phyloP scores from a whole-genome alignment of 2,329 filamentous ascomycete species.

The Xylariomycetidae sp. region DNA sequence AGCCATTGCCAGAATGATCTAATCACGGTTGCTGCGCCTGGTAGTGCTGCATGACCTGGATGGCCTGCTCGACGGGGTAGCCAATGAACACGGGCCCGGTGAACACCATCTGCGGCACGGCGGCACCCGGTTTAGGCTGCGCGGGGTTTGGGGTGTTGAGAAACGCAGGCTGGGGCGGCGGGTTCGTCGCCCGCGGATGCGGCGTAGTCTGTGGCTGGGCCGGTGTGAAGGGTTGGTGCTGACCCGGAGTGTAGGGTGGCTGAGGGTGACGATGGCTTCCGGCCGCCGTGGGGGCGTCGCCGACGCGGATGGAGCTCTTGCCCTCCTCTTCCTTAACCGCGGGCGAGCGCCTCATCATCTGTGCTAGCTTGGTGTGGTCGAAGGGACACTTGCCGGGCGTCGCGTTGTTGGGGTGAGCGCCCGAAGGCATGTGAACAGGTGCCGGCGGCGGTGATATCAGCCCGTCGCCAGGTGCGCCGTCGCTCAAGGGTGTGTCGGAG shows the following conservation, averaged over 20 bases:
- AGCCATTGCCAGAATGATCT: background rate
- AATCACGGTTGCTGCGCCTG: conserved; percentile 26
- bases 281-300: conserved; percentile 11
- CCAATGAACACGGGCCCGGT: conserved; percentile 93
- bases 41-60: conserved; percentile 63
- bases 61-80: conserved; percentile 78
- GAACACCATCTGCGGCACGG: conserved; percentile 74
- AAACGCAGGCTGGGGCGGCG: conserved; percentile 43
- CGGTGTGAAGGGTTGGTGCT: too few relatives aligned
- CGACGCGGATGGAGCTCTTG: conserved; percentile 15
- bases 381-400: conserved; percentile 52
- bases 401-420: conserved; percentile 18
- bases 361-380: conserved; percentile 40
- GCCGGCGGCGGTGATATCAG: conserved; percentile 53
- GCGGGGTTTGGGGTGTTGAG: conserved; percentile 36
- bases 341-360: conserved; percentile 25
- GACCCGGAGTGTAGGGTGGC: conserved; percentile 16
- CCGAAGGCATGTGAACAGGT: conserved; percentile 43
- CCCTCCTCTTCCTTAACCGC: conserved; percentile 21
- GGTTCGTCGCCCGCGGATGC: conserved; percentile 17
- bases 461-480: conserved; percentile 31
- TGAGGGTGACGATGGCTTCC: too few relatives aligned
- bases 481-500: conserved; percentile 28
- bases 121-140: conserved; percentile 25
- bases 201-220: conserved; percentile 18